phyloP scores from a whole-genome alignment of 2,329 filamentous ascomycete species.

The Penicillium sp. region DNA sequence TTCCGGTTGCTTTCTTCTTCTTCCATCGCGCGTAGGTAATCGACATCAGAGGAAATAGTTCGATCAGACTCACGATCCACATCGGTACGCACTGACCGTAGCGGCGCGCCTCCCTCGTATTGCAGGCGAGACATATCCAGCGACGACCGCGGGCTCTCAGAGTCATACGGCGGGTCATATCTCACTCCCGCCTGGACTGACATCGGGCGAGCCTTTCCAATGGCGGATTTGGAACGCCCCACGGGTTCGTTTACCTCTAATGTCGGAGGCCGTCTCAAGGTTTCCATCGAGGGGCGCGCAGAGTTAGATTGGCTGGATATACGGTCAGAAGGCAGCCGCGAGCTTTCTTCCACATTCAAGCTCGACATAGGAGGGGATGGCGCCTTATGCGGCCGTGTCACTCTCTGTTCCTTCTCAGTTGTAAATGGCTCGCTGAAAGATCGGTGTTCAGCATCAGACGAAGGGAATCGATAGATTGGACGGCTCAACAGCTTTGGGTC shows the following conservation, averaged over 20 bases:
- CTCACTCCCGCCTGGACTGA: slow-evolving; percentile 83
- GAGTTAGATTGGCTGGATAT: slow-evolving; percentile 55
- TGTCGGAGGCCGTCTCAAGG: slow-evolving; percentile 58
- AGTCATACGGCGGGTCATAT: slow-evolving; percentile 76
- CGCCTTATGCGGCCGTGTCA: slow-evolving; percentile 13
- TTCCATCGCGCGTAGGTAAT: slow-evolving; percentile 77
- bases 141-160: slow-evolving; percentile 56
- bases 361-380: slow-evolving; percentile 35
- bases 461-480: slow-evolving; percentile 55
- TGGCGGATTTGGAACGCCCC: slow-evolving; percentile 61
- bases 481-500: slow-evolving; percentile 31
- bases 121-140: slow-evolving; percentile 31
- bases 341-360: slow-evolving; percentile 47
- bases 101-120: slow-evolving; percentile 34
- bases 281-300: slow-evolving; percentile 69
- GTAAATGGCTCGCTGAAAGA: slow-evolving; percentile 50
- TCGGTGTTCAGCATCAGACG: slow-evolving; percentile 40
- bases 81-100: slow-evolving; percentile 35
- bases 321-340: slow-evolving; percentile 48
- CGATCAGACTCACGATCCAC: slow-evolving; percentile 33
- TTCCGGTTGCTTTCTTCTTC: slow-evolving; percentile 58
- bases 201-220: slow-evolving; percentile 66
- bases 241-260: slow-evolving; percentile 60
- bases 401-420: slow-evolving; percentile 23
- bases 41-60: slow-evolving; percentile 73